Conservation (phyloP, 2,329 filamentous ascomycete genomes). For the Epichloe bromicola region DNA sequence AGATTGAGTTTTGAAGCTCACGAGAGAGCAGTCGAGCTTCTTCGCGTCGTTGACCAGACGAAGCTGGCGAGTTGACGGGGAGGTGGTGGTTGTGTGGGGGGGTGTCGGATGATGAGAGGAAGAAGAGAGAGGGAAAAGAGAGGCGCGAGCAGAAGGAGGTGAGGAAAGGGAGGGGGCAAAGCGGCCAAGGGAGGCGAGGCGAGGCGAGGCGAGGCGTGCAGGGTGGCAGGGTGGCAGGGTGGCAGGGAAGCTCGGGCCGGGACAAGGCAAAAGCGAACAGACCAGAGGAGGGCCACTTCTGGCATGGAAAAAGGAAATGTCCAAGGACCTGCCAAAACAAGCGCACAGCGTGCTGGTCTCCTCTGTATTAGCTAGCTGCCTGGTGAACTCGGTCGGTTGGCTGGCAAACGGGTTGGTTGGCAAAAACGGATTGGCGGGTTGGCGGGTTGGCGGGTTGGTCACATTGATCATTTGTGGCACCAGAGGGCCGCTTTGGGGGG, state of each 20-base stretch:
- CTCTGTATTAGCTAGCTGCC: too few relatives aligned
- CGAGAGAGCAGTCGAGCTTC: not conserved
- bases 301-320: too few relatives aligned
- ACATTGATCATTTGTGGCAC: not conserved
- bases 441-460: too few relatives aligned
- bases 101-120: slow-evolving; percentile 5
- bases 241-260: not conserved
- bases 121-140: slow-evolving; percentile 4
- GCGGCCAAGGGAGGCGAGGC: not conserved
- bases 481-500: not conserved
- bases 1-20: not conserved
- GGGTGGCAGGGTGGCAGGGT: not conserved
- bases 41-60: slow-evolving; percentile 2
- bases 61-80: slow-evolving; percentile 1
- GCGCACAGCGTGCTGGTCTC: too few relatives aligned
- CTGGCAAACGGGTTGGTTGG: too few relatives aligned
- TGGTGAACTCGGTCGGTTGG: too few relatives aligned
- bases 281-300: not conserved
- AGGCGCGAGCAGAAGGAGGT: slow-evolving; percentile 1
- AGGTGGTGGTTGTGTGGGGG: slow-evolving; percentile 6
- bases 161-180: slow-evolving; percentile 2
- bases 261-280: not conserved
- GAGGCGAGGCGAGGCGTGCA: not conserved
- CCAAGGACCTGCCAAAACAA: too few relatives aligned
- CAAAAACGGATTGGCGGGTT: too few relatives aligned